phyloP scores from a whole-genome alignment of 78 protist genomes.

The Dictyostelium purpureum region DNA sequence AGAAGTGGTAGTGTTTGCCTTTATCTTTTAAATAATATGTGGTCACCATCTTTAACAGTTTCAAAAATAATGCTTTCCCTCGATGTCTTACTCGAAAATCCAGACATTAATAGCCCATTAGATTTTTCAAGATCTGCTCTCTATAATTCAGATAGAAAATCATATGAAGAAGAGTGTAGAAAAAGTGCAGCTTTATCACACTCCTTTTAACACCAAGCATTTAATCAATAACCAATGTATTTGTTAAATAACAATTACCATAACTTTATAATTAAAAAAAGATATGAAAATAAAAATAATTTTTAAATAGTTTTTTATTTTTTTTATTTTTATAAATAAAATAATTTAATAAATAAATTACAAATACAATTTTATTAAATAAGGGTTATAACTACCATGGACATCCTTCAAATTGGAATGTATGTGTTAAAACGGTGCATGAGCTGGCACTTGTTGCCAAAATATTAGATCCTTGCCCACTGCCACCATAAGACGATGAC shows the following conservation, averaged over 20 bases:
- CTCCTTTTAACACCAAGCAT: no score
- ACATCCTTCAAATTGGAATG: neutral
- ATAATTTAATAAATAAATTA: no score
- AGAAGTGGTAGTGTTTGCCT: conserved; percentile 92
- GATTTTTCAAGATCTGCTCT: conserved; percentile 27
- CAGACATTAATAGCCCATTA: conserved; percentile 79
- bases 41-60: conserved; percentile 94
- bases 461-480: neutral
- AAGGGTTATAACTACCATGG: conserved; percentile 1
- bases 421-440: neutral
- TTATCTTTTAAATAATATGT: conserved; percentile 92
- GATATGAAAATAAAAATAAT: no score
- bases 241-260: no score
- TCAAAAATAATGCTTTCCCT: conserved; percentile 86
- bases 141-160: no score
- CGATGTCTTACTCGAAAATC: conserved; percentile 82
- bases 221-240: no score
- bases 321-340: no score
- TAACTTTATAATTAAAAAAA: no score
- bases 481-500: neutral
- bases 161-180: no score
- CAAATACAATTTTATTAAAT: no score
- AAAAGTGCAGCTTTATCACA: no score
- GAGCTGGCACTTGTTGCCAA: neutral
- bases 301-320: no score